These are phyloP conservation scores for Zanthoxylum bungeanum DNA, from an alignment of 345 rosid genomes.

Conservation along the genomic window DNA sequence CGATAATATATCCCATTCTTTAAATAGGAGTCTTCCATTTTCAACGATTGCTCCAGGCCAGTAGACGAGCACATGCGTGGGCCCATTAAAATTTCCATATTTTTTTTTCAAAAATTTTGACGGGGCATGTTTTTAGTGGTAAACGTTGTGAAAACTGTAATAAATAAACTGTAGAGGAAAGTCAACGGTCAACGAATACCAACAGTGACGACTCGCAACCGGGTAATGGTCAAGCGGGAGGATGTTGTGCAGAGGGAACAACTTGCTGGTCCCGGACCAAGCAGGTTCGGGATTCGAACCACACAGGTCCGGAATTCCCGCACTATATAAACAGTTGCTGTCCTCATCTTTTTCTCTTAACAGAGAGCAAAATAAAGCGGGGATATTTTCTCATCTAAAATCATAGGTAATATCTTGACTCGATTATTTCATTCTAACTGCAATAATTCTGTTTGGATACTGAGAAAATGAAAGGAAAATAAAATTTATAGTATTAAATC, in stretches of 20 bases:
- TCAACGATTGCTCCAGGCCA: not conserved
- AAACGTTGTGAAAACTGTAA: not conserved
- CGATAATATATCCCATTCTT: too few relatives aligned
- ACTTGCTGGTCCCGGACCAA: not conserved
- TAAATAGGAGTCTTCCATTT: too few relatives aligned
- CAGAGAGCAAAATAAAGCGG: not conserved
- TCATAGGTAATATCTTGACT: not conserved
- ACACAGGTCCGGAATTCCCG: not conserved
- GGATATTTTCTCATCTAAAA: not conserved
- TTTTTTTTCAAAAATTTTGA: not conserved
- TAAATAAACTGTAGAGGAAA: not conserved
- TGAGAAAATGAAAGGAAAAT: not conserved
- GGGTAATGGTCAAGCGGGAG: not conserved
- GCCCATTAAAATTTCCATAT: not conserved
- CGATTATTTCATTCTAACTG: not conserved
- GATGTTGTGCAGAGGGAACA: not conserved
- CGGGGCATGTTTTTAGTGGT: not conserved
- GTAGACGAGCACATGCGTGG: not conserved
- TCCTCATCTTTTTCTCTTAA: not conserved
- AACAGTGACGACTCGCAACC: not conserved
- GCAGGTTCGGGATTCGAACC: not conserved
- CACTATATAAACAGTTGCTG: not conserved
- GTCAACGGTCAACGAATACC: conserved; percentile 13
- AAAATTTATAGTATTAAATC: not conserved
- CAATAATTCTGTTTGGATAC: not conserved